Percentiles rank a stretch among this genome's conserved stretches.
phyloP scores from a whole-genome alignment of 2,329 filamentous ascomycete species.

The Diplodia corticola region DNA sequence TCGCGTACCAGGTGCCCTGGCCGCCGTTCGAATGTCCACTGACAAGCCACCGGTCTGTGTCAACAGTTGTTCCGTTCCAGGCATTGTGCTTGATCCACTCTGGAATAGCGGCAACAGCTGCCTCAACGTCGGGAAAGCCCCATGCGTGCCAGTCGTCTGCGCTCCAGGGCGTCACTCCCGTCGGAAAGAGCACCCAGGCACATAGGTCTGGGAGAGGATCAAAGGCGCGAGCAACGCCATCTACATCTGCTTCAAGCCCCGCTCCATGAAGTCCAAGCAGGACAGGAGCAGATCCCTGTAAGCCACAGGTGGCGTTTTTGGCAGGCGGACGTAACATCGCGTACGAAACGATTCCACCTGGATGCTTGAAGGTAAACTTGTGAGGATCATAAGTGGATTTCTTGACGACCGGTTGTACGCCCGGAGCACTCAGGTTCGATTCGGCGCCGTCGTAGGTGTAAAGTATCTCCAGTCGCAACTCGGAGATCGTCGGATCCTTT shows the following conservation, averaged over 20 bases:
- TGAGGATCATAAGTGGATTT: conserved; percentile 46
- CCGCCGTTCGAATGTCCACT: conserved; percentile 62
- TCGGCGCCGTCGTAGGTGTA: conserved; percentile 28
- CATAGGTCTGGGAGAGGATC: conserved; percentile 54
- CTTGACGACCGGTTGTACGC: conserved; percentile 4
- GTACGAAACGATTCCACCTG: conserved; percentile 57
- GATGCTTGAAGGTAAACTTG: conserved; percentile 57
- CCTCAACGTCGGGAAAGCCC: conserved; percentile 58
- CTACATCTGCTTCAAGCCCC: conserved; percentile 55
- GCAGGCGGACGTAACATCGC: conserved; percentile 58
- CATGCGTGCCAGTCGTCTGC: conserved; percentile 63
- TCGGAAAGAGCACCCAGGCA: conserved; percentile 58
- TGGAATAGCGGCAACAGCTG: conserved; percentile 51
- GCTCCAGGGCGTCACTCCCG: conserved; percentile 60
- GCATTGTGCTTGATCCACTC: conserved; percentile 50
- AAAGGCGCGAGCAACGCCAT: conserved; percentile 49
- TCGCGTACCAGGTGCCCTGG: conserved; percentile 59
- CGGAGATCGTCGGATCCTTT: conserved; percentile 28
- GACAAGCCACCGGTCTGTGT: conserved; percentile 53
- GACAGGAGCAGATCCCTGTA: conserved; percentile 44
- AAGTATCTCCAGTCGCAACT: conserved; percentile 30
- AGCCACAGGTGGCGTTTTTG: conserved; percentile 36
- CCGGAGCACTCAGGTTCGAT: conserved; percentile 25
- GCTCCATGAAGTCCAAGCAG: conserved; percentile 58
- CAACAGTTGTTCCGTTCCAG: conserved; percentile 52